Conservation (phyloP, 2,329 filamentous ascomycete species). For the Sporothrix protearum region DNA sequence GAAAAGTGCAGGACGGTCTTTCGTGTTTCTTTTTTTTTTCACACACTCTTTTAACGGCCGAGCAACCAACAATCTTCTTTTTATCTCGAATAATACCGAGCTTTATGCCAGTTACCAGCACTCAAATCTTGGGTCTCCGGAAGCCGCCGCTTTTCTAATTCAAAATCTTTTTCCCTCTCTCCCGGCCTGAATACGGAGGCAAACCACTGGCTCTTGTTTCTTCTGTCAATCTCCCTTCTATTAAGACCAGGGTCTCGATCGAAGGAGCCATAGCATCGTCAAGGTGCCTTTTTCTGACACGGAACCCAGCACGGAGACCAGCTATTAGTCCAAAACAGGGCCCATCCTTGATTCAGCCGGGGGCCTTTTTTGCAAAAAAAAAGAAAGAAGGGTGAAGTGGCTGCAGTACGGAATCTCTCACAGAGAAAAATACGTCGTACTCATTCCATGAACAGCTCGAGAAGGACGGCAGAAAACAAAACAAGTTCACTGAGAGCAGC, state of each 20-base stretch:
- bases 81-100: conserved; percentile 6
- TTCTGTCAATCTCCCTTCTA: not conserved
- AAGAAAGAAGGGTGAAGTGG: not conserved
- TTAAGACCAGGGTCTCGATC: not conserved
- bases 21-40: not conserved
- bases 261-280: not conserved
- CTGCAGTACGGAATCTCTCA: not conserved
- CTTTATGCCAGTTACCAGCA: conserved; percentile 9
- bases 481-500: not conserved
- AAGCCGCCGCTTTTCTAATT: not conserved
- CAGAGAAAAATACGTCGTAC: not conserved
- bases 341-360: conserved; percentile 23
- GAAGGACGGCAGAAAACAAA: not conserved
- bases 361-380: not conserved
- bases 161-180: not conserved
- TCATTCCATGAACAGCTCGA: not conserved
- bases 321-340: conserved; percentile 19
- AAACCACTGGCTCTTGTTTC: not conserved
- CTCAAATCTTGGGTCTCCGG: conserved; percentile 17
- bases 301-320: conserved; percentile 5
- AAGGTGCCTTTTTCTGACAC: conserved; percentile 14
- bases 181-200: not conserved
- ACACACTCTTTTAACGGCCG: not conserved
- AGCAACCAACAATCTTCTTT: not conserved
- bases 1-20: not conserved